Evolutionary conservation across 2,329 filamentous ascomycete genomes (phyloP), one percentile per base, ranked within the genome.

Genomic region (Acrocalymma vagum): DNA sequence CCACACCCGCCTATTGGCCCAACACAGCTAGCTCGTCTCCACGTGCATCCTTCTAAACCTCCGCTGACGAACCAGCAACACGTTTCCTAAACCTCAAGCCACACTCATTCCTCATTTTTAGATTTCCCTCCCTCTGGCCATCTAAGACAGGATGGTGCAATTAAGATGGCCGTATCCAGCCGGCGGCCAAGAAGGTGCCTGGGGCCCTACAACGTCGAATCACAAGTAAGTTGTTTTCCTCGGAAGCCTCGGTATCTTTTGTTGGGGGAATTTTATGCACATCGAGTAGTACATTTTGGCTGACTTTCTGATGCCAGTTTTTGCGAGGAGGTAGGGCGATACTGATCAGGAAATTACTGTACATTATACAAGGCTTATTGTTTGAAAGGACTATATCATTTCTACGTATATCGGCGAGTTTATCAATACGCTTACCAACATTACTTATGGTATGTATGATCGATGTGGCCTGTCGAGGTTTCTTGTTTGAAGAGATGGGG

Each of bases 391-490:
- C 57, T 83, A 80, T 51, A 74, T 72, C 37, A 62, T 81, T 36
- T 78, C 76, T 2, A 54, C 62, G 3, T 81, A 80, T 52, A 67
- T 81, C 31, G 79, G 74, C 21, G 78, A 82, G 48, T 77, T 81
- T 45, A 63, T 80, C 42, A 81, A 80, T 49, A 75, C 78, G 1
- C 45, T 80, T 30, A 79, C 76, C 3, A 82, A 80, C 48, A 35
- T 78, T 1, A 70, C 70, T 5, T 81, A 79, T 48, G 62, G 77
- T 79, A 66, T 20, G 60, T 25, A 16, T n/a, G 13, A n/a, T n/a
- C n/a, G n/a, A n/a, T n/a, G n/a, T n/a, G n/a, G n/a, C n/a, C n/a
- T n/a, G n/a, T n/a, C n/a, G n/a, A n/a, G n/a, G n/a, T n/a, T n/a
- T n/a, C n/a, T n/a, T n/a, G n/a, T 9, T 29, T 29, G 27, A 29